phyloP scores from a whole-genome alignment of 106 monocot species.

The Acorus gramineus region DNA sequence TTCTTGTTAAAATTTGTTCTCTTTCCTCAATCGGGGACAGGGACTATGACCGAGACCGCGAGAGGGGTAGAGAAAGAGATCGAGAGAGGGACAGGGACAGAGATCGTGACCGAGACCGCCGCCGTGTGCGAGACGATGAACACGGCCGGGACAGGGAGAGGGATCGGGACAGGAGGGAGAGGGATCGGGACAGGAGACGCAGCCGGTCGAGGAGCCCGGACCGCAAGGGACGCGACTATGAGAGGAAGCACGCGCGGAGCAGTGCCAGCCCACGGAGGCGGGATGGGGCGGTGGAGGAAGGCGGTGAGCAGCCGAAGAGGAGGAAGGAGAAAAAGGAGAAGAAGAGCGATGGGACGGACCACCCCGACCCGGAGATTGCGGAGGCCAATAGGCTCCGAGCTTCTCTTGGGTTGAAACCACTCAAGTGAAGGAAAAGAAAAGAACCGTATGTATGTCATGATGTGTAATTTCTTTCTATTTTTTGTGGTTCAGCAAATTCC shows the following conservation, averaged over 20 bases:
- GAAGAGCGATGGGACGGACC: conserved; percentile 80
- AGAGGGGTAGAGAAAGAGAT: conserved; percentile 52
- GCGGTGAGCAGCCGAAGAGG: conserved; percentile 37
- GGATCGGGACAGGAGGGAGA: conserved; percentile 69
- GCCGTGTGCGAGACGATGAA: conserved; percentile 33
- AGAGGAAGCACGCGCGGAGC: conserved; percentile 52
- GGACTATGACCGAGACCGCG: conserved; percentile 40
- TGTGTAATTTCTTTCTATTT: not conserved
- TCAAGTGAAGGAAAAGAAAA: conserved; percentile 28
- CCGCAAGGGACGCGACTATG: conserved; percentile 55
- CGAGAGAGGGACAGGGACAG: conserved; percentile 50
- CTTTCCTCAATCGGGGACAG: conserved; percentile 16
- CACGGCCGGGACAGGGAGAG: conserved; percentile 35
- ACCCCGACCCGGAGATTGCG: conserved; percentile 82
- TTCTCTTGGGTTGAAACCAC: conserved; percentile 66
- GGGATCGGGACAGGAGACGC: conserved; percentile 49
- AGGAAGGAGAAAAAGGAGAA: conserved; percentile 74
- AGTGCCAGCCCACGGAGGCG: conserved; percentile 43
- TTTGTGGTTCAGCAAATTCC: not conserved
- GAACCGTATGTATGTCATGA: not conserved
- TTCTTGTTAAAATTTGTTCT: no score
- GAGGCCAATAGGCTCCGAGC: conserved; percentile 81
- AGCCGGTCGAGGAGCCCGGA: conserved; percentile 84
- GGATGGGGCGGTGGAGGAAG: conserved; percentile 14
- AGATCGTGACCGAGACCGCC: conserved; percentile 45